phyloP scores from a whole-genome alignment of 805 yeast species.

The Limtongozyma cylindracea region DNA sequence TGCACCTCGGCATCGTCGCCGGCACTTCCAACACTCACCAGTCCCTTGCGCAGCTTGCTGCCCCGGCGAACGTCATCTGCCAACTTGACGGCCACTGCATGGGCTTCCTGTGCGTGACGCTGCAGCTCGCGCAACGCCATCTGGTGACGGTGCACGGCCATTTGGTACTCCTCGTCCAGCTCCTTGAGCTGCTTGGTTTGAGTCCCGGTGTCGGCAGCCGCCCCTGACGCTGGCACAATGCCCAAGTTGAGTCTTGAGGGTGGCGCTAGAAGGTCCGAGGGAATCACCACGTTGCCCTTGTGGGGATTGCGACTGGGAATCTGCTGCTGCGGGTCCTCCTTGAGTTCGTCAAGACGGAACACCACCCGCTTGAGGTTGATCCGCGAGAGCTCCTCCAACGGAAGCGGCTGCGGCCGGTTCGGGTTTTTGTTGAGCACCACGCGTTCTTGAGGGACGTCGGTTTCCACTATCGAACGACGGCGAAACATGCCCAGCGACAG shows the following conservation, averaged over 20 bases:
- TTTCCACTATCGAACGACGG: too few species aligned
- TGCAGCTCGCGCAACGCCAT: conserved; percentile 27
- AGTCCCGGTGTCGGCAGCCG: too few species aligned
- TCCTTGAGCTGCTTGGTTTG: conserved; percentile 6
- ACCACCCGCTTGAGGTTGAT: conserved; percentile 33
- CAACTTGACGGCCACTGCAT: conserved; percentile 3
- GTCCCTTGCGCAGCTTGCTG: too few species aligned
- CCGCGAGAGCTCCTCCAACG: conserved; percentile 8
- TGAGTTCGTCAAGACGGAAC: conserved; percentile 53
- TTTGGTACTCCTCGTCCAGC: conserved; percentile 20
- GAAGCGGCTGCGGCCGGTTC: conserved; percentile 8
- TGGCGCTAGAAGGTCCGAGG: conserved; percentile 42
- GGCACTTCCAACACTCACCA: too few species aligned
- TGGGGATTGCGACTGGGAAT: background rate
- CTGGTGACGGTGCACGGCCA: conserved; percentile 34
- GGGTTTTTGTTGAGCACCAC: conserved; percentile 20
- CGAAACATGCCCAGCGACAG: too few species aligned
- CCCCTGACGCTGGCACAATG: too few species aligned
- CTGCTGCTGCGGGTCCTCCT: conserved; percentile 17
- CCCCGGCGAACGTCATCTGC: conserved; percentile 3
- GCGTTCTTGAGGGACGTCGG: conserved; percentile 3
- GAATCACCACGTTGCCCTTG: conserved; percentile 5
- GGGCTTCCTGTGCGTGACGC: conserved; percentile 1
- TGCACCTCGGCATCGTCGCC: too few species aligned
- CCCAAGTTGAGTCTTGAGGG: too few species aligned